Evolutionary conservation across 1,284 basidiomycete genomes (phyloP).

Genomic region (Microbotryum silenes-acaulis): DNA sequence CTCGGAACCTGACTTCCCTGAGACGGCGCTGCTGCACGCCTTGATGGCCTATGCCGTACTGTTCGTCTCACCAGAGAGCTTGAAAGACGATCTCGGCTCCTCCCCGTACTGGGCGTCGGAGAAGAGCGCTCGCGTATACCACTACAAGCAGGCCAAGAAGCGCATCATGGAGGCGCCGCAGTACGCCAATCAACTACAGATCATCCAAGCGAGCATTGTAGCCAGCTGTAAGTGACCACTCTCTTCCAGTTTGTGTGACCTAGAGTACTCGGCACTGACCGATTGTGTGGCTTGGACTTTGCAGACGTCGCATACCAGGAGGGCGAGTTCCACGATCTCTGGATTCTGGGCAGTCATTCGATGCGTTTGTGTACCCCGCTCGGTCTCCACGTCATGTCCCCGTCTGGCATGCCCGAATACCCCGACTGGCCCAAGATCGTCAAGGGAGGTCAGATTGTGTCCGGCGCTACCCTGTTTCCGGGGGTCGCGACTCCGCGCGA

Average conservation of each 20-base stretch:
- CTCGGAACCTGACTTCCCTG: conserved; percentile 15
- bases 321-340: conserved; percentile 20
- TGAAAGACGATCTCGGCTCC: neutral
- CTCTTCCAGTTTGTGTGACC: too few relatives aligned
- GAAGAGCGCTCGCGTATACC: conserved; percentile 17
- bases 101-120: conserved; percentile 24
- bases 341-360: conserved; percentile 20
- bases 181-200: conserved; percentile 1
- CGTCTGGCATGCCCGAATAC: conserved; percentile 6
- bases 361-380: conserved; percentile 26
- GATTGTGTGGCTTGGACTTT: too few relatives aligned
- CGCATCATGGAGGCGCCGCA: conserved; percentile 6
- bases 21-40: conserved; percentile 27
- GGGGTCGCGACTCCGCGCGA: conserved; percentile 14
- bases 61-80: conserved; percentile 13
- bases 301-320: conserved; percentile 16
- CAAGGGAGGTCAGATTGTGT: neutral
- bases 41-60: conserved; percentile 21
- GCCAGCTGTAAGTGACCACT: conserved; percentile 2
- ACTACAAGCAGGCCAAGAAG: conserved; percentile 14
- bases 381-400: conserved; percentile 23
- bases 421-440: neutral
- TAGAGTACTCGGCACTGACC: too few relatives aligned
- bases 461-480: neutral
- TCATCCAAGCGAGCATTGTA: conserved; percentile 24